phyloP scores from a whole-genome alignment of 805 yeast species.

The Yarrowia sp. region DNA sequence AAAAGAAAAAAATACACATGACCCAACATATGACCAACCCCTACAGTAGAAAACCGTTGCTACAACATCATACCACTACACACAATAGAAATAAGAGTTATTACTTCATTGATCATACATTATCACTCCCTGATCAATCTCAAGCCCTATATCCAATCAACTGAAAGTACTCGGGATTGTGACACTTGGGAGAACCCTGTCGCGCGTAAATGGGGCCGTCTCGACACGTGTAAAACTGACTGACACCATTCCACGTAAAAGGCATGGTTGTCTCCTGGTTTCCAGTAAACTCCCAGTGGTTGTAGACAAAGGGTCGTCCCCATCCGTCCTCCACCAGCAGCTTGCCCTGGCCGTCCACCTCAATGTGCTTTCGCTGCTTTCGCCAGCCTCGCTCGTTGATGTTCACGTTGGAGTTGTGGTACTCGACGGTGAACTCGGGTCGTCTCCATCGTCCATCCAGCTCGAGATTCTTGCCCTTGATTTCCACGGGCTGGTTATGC shows the following conservation, averaged over 20 bases:
- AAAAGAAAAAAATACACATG: no score
- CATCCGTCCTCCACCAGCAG: not conserved
- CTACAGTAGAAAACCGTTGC: no score
- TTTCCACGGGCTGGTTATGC: conserved; percentile 1
- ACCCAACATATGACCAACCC: no score
- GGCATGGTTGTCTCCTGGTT: conserved; percentile 12
- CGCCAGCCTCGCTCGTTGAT: conserved; percentile 9
- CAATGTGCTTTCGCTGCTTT: conserved; percentile 5
- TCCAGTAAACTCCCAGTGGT: conserved; percentile 8
- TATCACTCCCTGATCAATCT: no score
- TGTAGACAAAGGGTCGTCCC: conserved; percentile 9
- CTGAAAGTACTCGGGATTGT: conserved; percentile 8
- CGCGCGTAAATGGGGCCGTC: not conserved
- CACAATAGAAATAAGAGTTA: not conserved
- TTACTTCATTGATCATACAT: not conserved
- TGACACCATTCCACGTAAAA: not conserved
- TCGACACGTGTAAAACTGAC: not conserved
- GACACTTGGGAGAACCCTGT: conserved; percentile 6
- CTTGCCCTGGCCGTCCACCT: not conserved
- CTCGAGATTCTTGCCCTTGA: not conserved
- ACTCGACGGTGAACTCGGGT: conserved; percentile 2
- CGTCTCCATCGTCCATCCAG: not conserved
- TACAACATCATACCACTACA: no score
- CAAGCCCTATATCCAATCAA: not conserved
- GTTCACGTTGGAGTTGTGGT: conserved; percentile 16